Base-by-base conservation (phyloP, 2,329 filamentous ascomycete species). In the Moelleriella libera region DNA sequence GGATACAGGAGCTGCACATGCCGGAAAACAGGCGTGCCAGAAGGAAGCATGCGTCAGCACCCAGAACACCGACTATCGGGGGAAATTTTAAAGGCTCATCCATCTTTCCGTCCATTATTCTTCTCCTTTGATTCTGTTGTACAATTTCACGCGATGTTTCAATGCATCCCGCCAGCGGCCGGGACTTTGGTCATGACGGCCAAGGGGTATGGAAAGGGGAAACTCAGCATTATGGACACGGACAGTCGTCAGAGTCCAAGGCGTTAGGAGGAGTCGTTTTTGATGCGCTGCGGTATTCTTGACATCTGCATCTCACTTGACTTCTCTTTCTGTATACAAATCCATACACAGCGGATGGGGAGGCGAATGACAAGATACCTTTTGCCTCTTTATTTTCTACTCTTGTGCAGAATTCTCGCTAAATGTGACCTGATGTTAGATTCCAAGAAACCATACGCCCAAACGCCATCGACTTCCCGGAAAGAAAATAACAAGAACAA, bases 101-200 rank as follows among this genome's bases (percentile, higher is more conserved):
- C 34, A 49, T 44, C 45, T 31, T 46, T 43, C 29, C 54, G 52
- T 55, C 55, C 40, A 50, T 52, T 50, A 48, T 30, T 40, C 41
- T 41, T 34, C 5, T 32, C 4, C 12, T 29, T 30, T 41, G 11
- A 12, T 14, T 14, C 9, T 11, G 7, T 41, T 41, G 14, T 41
- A 41, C 7, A 12, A 41, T 3, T 41, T 41, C 14, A 4, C 28
- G 21, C 11, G 47, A 39, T 29, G 47, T 39, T 50, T 47, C 31
- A 50, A 44, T 47, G 50, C 49, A 55, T 51, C 42, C 45, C 5
- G 47, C 39, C 12, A 39, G 50, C 50, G 49, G 49, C 47, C 44
- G 45, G 47, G 29, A 47, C 45, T 52, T 51, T 54, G 51, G 53
- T 49, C 52, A 54, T 32, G 42, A 47, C 41, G 45, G 46, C 32